Conservation (phyloP, 148 eudicot species). For the Spergularia bocconei region DNA sequence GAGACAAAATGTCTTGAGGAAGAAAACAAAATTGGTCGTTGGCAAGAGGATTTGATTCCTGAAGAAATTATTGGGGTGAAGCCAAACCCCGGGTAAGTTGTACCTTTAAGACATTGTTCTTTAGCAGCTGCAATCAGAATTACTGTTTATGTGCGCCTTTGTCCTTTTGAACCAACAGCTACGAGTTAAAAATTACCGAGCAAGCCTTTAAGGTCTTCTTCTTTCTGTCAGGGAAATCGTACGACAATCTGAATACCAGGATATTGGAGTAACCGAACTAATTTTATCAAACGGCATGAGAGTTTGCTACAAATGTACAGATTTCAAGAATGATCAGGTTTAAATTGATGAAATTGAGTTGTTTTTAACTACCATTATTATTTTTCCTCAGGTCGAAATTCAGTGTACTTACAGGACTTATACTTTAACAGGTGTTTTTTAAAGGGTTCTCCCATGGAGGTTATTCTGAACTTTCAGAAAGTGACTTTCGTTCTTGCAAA, state of each 20-base stretch:
- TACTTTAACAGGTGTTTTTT: conserved; percentile 66
- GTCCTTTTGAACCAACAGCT: neutral
- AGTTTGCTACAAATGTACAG: conserved; percentile 79
- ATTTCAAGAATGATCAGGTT: conserved; percentile 87
- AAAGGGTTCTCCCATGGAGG: conserved; percentile 81
- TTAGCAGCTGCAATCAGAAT: neutral
- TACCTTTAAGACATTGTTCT: neutral
- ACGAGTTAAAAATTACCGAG: neutral
- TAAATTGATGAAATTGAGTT: neutral
- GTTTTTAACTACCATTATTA: no score
- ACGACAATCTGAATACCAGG: conserved; percentile 45
- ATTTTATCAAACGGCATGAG: conserved; percentile 77
- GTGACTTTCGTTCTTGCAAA: conserved; percentile 64
- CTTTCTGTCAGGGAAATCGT: conserved; percentile 41
- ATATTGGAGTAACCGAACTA: conserved; percentile 67
- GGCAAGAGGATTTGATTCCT: conserved; percentile 70
- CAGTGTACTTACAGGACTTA: conserved; percentile 8
- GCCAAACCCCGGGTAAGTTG: conserved; percentile 68
- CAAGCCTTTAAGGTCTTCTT: neutral
- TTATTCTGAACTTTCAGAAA: conserved; percentile 72
- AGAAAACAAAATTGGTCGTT: conserved; percentile 39
- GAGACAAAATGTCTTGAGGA: conserved; percentile 54
- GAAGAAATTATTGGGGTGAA: conserved; percentile 55
- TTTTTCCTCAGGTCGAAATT: neutral
- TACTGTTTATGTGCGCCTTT: neutral